Evolutionary conservation across 768 basidiomycete species (phyloP), one percentile per base, ranked within the genome.

Genomic region (Crepidotus variabilis): DNA sequence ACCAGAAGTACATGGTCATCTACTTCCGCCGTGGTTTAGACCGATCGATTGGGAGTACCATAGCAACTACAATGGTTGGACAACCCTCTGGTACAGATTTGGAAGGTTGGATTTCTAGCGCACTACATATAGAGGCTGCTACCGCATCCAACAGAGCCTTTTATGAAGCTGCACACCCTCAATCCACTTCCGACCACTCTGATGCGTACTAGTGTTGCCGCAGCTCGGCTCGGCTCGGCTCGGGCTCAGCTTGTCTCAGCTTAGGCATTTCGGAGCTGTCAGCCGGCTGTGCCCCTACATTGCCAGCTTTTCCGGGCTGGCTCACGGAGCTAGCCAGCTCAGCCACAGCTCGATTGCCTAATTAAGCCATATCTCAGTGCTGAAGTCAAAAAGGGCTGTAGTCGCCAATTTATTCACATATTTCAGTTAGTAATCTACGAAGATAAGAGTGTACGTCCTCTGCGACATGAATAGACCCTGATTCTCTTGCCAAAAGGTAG

Each of bases 131-230:
- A n/a, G n/a, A n/a, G n/a, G n/a, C n/a, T n/a, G n/a, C n/a, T n/a
- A n/a, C n/a, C n/a, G n/a, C n/a, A n/a, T n/a, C n/a, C n/a, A n/a
- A n/a, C n/a, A n/a, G n/a, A n/a, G n/a, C n/a, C n/a, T n/a, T n/a
- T n/a, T n/a, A n/a, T n/a, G n/a, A n/a, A n/a, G n/a, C n/a, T n/a
- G n/a, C n/a, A n/a, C n/a, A n/a, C n/a, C n/a, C n/a, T n/a, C n/a
- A n/a, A n/a, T n/a, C n/a, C n/a, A n/a, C n/a, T n/a, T n/a, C n/a
- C n/a, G n/a, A n/a, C n/a, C n/a, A n/a, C n/a, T n/a, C n/a, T n/a
- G n/a, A n/a, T n/a, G n/a, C n/a, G n/a, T n/a, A n/a, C 43, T 61
- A 58, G 54, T 63, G 60, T 61, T 59, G 60, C 58, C 60, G 47
- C 52, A 24, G 51, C 56, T 57, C 50, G 22, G 61, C 54, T 56